Evolutionary conservation across 2,329 filamentous ascomycete species (phyloP), one percentile per base, ranked within the genome.

Genomic region (Shiraia sp.): DNA sequence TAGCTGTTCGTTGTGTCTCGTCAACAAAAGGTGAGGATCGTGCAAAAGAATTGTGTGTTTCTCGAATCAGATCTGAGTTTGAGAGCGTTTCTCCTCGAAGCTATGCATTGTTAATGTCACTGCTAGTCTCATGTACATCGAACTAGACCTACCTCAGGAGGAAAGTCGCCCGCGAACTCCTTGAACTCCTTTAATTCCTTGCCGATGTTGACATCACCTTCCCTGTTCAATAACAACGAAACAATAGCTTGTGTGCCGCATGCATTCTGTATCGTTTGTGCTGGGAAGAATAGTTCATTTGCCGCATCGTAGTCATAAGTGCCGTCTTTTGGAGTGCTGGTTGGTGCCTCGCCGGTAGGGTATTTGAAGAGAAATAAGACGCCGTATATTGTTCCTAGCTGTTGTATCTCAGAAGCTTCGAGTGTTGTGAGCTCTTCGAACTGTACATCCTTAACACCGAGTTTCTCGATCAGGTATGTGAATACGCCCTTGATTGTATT

Each of bases 361-460:
- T 88, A 99, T 75, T 96, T 97, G 84, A 99, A 99, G 69, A 99
- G 88, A 73, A 99, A 99, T 65, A 99, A 96, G 56, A 99, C 90
- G 62, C 93, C 93, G 74, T 96, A 95, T 38, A 96, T 42, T 23
- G 63, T 66, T 36, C 69, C 68, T 3, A 90, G 80, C 52, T 84
- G 75, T 30, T 81, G 79, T 10, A 95, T 79, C 42, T 81, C 80
- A 37, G 88, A 82, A 6, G 89, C 77, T 58, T 97, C 92, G 53
- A 99, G 84, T 1, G 88, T 87, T 44, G 96, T 82, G 52, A 99
- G 84, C 75, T 99, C 93, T 75, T 97, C 93, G 68, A 96, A 97
- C 72, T 99, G 93, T 2, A 97, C 90, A 65, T 89, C 84, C 70
- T 91, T 87, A 59, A 95, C 91, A 36, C 93, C 93, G 49, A 99